Evolutionary conservation across 768 basidiomycete genomes (phyloP).

Genomic region (Tulasnella sp.): DNA sequence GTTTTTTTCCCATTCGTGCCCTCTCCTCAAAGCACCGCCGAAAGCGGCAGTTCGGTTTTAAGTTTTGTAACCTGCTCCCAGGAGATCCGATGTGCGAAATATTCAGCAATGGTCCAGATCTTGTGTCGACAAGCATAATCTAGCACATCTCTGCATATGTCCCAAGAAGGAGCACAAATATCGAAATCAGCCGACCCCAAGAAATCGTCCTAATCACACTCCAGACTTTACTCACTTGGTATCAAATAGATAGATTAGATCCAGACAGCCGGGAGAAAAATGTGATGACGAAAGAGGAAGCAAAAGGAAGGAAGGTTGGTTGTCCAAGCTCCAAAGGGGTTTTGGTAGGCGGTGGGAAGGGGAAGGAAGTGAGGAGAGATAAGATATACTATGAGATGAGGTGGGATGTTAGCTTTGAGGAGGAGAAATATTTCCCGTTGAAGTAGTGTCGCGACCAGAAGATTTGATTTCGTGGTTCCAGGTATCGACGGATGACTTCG

Average conservation of each 20-base stretch:
- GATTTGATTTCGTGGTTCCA: not conserved
- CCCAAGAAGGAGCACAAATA: not conserved
- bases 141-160: not conserved
- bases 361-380: not conserved
- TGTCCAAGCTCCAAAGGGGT: conserved; percentile 17
- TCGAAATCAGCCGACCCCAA: not conserved
- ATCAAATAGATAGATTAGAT: conserved; percentile 17
- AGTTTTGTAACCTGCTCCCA: conserved; percentile 1
- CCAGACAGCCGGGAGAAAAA: not conserved
- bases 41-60: not conserved
- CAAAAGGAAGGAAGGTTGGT: not conserved
- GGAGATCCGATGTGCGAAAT: conserved; percentile 10
- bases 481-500: conserved; percentile 15
- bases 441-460: not conserved
- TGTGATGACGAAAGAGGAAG: not conserved
- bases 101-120: conserved; percentile 13
- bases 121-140: conserved; percentile 7
- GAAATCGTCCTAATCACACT: not conserved
- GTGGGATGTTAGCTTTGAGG: conserved; percentile 6
- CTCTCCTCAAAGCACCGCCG: not conserved
- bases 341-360: conserved; percentile 3
- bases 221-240: conserved; percentile 3
- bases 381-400: conserved; percentile 17
- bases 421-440: not conserved
- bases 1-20: conserved; percentile 1